These are phyloP conservation scores for Diplodia seriata DNA, from an alignment of 2,329 filamentous ascomycete genomes.

Conservation along the genomic window DNA sequence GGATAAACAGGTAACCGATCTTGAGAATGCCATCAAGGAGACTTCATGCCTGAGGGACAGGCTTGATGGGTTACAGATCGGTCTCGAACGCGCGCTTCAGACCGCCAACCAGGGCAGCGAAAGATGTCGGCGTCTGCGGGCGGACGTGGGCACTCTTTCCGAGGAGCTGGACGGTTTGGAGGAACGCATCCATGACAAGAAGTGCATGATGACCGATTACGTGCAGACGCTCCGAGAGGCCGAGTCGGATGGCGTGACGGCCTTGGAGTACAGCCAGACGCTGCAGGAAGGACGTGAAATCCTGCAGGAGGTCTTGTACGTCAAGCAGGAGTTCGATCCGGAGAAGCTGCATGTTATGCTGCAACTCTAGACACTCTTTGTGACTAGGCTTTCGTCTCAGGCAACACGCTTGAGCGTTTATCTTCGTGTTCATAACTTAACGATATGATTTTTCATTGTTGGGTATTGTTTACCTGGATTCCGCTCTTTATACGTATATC, in stretches of 20 bases:
- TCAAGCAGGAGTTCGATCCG: not conserved
- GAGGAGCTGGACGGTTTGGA: conserved; percentile 7
- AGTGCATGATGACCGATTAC: conserved; percentile 8
- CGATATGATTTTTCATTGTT: not conserved
- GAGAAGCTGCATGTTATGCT: conserved; percentile 2
- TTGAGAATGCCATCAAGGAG: not conserved
- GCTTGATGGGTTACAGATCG: conserved; percentile 6
- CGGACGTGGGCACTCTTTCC: not conserved
- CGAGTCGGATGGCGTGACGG: conserved; percentile 5
- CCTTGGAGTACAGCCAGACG: conserved; percentile 9
- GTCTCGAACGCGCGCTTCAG: not conserved
- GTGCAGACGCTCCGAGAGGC: not conserved
- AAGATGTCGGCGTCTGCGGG: not conserved
- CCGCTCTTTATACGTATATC: too few relatives aligned
- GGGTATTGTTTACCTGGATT: too few relatives aligned
- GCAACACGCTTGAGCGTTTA: not conserved
- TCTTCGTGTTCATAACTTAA: not conserved
- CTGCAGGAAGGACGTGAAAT: conserved; percentile 9
- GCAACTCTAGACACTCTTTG: not conserved
- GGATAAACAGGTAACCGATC: not conserved
- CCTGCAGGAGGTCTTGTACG: not conserved
- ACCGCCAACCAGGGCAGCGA: not conserved
- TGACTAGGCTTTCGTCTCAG: not conserved
- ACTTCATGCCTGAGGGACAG: not conserved
- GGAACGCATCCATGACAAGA: conserved; percentile 2